Evolutionary conservation across 768 basidiomycete genomes (phyloP), one percentile per base, ranked within the genome.

Genomic region (Cyathus striatus): DNA sequence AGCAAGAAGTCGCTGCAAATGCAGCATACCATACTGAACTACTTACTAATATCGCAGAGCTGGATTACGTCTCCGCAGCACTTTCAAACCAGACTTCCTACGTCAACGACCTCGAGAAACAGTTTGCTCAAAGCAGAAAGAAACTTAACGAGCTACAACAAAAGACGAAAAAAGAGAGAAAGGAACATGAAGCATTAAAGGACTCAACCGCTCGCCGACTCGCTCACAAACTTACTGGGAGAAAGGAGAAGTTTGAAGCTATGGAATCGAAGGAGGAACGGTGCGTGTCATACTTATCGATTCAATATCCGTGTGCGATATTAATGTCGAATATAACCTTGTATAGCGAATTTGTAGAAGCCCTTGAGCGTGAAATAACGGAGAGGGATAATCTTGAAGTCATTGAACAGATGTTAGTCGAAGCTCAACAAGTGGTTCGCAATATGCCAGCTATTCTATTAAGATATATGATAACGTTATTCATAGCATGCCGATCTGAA

Each of bases 211-310:
- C 65, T 12, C 50, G 62, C 26, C 51, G 66, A 45, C 53, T 72
- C 12, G 65, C 69, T 1, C 63, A 67, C 40, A 68, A 61, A 49
- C 40, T 73, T 13, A 56, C 67, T 3, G 72, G 73, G 3, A 62
- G 64, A 45, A 64, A 58, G 47, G 69, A 68, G 33, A 63, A 70
- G 47, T 73, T 60, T 49, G 63, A 64, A 35, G 68, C 63, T 13
- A 69, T 55, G 54, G 67, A 61, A 40, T 65, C 57, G 27, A 71
- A 74, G 45, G 73, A 73, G 49, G 73, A 75, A 50, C 52, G 63
- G 73, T 73, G 45, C 20, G 61, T 51, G 27, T 17, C 32, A 34
- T 30, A 5, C 18, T n/a, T 13, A 7, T 3, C 42, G 13, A n/a
- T n/a, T n/a, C n/a, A n/a, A n/a, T n/a, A n/a, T n/a, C n/a, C n/a